Base-by-base conservation (phyloP, 1,284 basidiomycete genomes). In the Heterobasidion irregulare region DNA sequence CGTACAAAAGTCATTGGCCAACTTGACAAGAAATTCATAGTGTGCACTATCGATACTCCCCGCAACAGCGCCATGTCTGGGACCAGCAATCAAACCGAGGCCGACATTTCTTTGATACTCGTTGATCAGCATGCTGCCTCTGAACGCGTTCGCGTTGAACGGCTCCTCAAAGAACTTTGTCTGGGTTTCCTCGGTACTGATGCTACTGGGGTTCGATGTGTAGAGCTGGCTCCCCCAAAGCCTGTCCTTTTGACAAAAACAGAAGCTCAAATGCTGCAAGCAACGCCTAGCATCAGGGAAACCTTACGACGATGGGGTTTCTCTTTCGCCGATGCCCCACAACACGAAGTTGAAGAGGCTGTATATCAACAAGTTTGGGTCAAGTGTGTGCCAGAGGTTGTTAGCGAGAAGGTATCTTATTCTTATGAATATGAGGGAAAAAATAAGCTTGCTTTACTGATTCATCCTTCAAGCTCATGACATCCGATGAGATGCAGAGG, bases 91-190 rank as follows among this genome's bases (percentile, higher is more conserved):
- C 19, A 12, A 13, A 13, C 26, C 2, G 51, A 41, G 15, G 45
- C 55, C 41, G 26, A 44, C 35, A 44, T 58, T 36, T 44, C 74
- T n/a, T 73, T 98, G 35, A 76, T 94, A 32, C 75, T 97, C 56
- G 78, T 98, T 47, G 95, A 98, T 71, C 95, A 98, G 68, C 95
- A 98, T 66, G 95, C 95, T 5, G 95, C 94, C 8, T 92, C 97
- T 66, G 95, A 98, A 70, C 83, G 95, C 8, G 75, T 95, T 34
- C 82, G 92, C 19, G 89, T 97, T 50, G 95, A 98, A 69, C 72
- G 74, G n/a, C 87, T 92, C 65, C 74, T 95, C 55, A 75, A 76
- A 58, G 80, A 84, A 53, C 68, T 92, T 18, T 90, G 89, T 66
- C 64, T 73, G 55, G 82, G 83, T 4, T 92, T 88, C 65, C 72